phyloP scores from a whole-genome alignment of 2,329 filamentous ascomycete genomes.

The Exophiala oligosperma region DNA sequence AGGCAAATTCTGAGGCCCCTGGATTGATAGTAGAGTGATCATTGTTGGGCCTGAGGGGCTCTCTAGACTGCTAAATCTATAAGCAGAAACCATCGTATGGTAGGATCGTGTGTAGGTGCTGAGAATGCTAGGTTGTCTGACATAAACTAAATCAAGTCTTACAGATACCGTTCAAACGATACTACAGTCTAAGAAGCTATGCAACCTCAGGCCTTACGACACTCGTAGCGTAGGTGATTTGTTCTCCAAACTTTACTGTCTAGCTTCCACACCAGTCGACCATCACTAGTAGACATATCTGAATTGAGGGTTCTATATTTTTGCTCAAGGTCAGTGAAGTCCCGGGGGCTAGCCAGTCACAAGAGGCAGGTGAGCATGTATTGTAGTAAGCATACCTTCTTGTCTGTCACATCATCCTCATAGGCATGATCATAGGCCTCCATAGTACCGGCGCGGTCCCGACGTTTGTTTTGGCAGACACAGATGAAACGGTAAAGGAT shows the following conservation, averaged over 20 bases:
- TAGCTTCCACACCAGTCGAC: background rate
- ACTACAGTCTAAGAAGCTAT: background rate
- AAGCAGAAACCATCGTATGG: too few species aligned
- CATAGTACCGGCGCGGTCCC: constrained; percentile 29
- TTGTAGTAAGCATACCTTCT: constrained; percentile 19
- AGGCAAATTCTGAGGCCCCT: too few species aligned
- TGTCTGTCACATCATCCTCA: constrained; percentile 54
- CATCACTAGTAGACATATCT: constrained; percentile 6
- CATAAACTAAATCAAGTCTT: background rate
- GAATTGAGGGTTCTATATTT: constrained; percentile 5
- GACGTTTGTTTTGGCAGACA: constrained; percentile 27
- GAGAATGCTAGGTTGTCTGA: too few species aligned
- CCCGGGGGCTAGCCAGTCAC: background rate
- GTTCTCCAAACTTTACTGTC: background rate
- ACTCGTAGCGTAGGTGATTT: background rate
- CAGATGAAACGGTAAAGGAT: constrained; percentile 15
- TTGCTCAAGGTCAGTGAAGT: background rate
- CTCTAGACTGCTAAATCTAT: too few species aligned
- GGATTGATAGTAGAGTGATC: too few species aligned
- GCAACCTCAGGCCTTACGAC: background rate
- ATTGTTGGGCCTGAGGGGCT: too few species aligned
- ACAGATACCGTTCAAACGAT: background rate
- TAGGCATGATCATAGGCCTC: constrained; percentile 55
- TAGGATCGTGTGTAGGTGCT: too few species aligned
- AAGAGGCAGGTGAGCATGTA: background rate